Evolutionary conservation across 139 green algal genomes (phyloP), one percentile per base, ranked within the genome.

Genomic region (Chlorella sp.): DNA sequence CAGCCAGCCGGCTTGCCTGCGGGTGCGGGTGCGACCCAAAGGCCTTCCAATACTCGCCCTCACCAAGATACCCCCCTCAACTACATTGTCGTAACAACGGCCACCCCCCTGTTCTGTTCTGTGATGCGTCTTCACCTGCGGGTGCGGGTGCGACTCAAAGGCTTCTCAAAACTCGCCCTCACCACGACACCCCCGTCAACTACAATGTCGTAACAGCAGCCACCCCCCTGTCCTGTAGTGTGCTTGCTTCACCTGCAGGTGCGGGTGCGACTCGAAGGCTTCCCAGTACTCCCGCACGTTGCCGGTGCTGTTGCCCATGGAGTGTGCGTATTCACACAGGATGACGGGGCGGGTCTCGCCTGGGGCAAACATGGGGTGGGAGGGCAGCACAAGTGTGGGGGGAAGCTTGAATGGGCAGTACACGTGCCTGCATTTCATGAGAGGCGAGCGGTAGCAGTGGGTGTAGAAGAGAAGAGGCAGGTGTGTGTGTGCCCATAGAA

Each of bases 251-350:
- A 88, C 92, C 92, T 94, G 92, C 66, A 91, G 80, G 85, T 89
- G 39, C 18, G 91, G 92, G 79, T 95, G 73, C 5, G 79, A 61
- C 37, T 98, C 92, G 92, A 98, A 98, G 32, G 88, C 87, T 18
- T 93, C 85, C 97, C 97, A 99, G 92, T 99, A 99, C 89, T 96
- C 92, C 80, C 94, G 84, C 22, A 99, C 91, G 93, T 98, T 99
- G 85, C 98, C 98, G 81, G 94, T 98, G 89, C 90, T 96, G 95
- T 99, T 99, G 81, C 98, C 98, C 98, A 99, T 99, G 75, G 94
- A 95, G 93, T 99, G 98, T 19, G 95, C 90, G 87, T 99, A 99
- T 94, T 99, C 98, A 92, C 98, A 99, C 37, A 99, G 89, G 89
- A 99, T 96, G 68, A 99, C 86, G 28, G 84, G 84, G 28, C 84